Evolutionary conservation across 2,329 filamentous ascomycete species (phyloP).

Genomic region (Mycogone perniciosa): DNA sequence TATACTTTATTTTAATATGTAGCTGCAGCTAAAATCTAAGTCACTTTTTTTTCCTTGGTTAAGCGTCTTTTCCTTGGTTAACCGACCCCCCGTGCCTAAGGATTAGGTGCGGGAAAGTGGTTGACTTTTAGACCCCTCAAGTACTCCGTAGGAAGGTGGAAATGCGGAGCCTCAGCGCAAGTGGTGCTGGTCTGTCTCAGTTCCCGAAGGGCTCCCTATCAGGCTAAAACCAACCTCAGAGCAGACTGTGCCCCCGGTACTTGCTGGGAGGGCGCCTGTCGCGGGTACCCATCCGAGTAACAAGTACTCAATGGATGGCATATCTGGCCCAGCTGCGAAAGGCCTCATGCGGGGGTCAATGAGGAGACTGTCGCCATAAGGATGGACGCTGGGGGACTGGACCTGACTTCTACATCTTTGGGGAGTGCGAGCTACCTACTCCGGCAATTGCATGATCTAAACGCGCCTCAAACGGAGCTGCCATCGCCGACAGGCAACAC

Average conservation of each 20-base stretch:
- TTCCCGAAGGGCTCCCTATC: not conserved
- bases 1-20: too few relatives aligned
- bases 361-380: constrained; percentile 15
- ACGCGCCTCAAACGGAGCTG: not conserved
- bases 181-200: constrained; percentile 1
- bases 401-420: not conserved
- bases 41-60: too few relatives aligned
- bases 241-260: constrained; percentile 26
- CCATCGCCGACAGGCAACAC: not conserved
- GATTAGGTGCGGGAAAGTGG: too few relatives aligned
- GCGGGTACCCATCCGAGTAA: constrained; percentile 12
- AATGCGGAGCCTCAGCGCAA: constrained; percentile 23
- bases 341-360: constrained; percentile 23
- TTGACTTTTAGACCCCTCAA: too few relatives aligned
- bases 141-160: constrained; percentile 26
- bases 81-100: too few relatives aligned
- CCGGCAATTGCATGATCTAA: not conserved
- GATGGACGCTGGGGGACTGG: not conserved
- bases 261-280: constrained; percentile 28
- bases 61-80: too few relatives aligned
- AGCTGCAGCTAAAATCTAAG: too few relatives aligned
- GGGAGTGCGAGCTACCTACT: not conserved
- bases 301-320: constrained; percentile 8
- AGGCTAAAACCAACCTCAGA: constrained; percentile 12
- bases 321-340: constrained; percentile 29